Conservation (phyloP, 192 early-diverging fungal genomes). For the Backusella mclennaniae region DNA sequence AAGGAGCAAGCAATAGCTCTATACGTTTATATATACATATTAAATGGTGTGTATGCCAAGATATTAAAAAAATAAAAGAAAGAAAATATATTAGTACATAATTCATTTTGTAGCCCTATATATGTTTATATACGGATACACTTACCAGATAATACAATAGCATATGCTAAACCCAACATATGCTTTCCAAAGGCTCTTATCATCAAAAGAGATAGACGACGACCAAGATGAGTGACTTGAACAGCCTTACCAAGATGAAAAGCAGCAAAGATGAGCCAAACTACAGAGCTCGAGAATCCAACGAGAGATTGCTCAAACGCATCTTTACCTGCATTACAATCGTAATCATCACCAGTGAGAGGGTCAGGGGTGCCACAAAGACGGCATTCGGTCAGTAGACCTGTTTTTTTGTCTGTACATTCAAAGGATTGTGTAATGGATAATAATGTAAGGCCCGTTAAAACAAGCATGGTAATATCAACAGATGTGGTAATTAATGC, state of each 20-base stretch:
- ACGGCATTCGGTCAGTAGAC: slow-evolving; percentile 46
- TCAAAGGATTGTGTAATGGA: slow-evolving; percentile 57
- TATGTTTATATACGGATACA: neutral
- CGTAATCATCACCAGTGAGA: slow-evolving; percentile 37
- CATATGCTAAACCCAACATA: slow-evolving; percentile 55
- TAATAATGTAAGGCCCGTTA: slow-evolving; percentile 48
- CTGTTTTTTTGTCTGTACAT: slow-evolving; percentile 48
- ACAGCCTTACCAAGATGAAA: slow-evolving; percentile 71
- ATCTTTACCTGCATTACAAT: slow-evolving; percentile 54
- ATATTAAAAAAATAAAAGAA: neutral
- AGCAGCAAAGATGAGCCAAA: slow-evolving; percentile 71
- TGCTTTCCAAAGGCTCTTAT: slow-evolving; percentile 51
- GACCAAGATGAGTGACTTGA: slow-evolving; percentile 60
- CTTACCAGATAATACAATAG: slow-evolving; percentile 35
- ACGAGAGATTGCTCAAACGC: slow-evolving; percentile 58
- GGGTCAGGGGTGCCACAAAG: slow-evolving; percentile 39
- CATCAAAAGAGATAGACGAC: slow-evolving; percentile 58
- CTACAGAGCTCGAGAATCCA: slow-evolving; percentile 61
- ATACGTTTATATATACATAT: neutral
- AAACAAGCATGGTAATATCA: slow-evolving; percentile 53
- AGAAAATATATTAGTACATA: neutral
- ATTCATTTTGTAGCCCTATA: neutral
- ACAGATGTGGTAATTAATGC: slow-evolving; percentile 51
- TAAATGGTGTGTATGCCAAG: neutral
- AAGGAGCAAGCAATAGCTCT: slow-evolving; percentile 63